Base-by-base conservation (phyloP, 2,329 filamentous ascomycete genomes). In the Monosporascus sp. region DNA sequence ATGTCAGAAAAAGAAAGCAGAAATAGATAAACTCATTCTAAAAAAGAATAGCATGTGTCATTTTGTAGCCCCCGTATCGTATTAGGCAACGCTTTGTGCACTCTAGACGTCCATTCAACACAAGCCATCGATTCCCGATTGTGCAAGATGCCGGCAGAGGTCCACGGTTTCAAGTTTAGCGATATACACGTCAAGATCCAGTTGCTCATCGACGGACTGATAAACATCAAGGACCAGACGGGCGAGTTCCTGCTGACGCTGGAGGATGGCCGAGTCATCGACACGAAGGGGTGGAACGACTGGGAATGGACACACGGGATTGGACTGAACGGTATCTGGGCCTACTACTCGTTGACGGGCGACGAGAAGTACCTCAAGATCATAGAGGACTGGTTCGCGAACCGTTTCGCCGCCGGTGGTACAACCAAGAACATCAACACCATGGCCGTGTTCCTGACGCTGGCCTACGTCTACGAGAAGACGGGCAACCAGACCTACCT, bases 341-440 rank as follows among this genome's bases (percentile, higher is more conserved):
- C 90, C 66, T 92, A 92, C 75, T 87, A 91, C 71, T 81, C 83
- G 54, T 72, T 91, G 59, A 90, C 86, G 0, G 84, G 83, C 47
- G 82, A 86, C 31, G 68, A 74, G 1, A 70, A 74, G 31, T 80
- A 82, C 51, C 77, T 90, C 20, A 69, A 76, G 56, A 84, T 87
- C 56, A 90, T 92, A 61, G 78, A 88, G 64, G 77, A 81, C 53
- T 93, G 89, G 89, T 92, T 90, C 70, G 73, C 75, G 7, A 79
- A 78, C 48, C 83, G 88, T 8, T 85, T 90, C 56, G 78, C 77
- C 1, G 83, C 85, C 52, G 86, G 87, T 20, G 85, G 80, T 62
- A 92, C 89, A 3, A 90, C 87, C 39, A 92, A 92, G 68, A 92
- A 92, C 69, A 90, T 90, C 77, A 91, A 90, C 74, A 91, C 89